These are phyloP conservation scores for Diaporthe ampelina DNA, from an alignment of 2,329 filamentous ascomycete species.

Conservation along the genomic window DNA sequence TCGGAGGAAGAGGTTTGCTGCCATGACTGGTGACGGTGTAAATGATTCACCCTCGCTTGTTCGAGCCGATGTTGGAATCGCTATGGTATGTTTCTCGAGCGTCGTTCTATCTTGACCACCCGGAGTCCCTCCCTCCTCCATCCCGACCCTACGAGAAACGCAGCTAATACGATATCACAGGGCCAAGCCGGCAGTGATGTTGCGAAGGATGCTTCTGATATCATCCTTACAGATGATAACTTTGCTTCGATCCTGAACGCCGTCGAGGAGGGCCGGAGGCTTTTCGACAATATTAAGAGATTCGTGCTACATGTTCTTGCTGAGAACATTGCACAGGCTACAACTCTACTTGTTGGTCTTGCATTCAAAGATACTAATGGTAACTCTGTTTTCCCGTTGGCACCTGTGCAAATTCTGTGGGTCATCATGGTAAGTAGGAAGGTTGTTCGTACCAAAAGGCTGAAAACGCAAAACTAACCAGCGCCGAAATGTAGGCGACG, in stretches of 20 bases:
- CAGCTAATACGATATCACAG: not conserved
- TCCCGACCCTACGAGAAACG: too few species aligned
- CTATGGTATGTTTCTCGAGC: too few species aligned
- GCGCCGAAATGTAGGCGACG: too few species aligned
- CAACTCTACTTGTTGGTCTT: not conserved
- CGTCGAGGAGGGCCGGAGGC: not conserved
- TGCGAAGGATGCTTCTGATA: not conserved
- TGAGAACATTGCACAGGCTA: not conserved
- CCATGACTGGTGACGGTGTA: not conserved
- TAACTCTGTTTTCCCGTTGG: not conserved
- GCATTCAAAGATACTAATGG: not conserved
- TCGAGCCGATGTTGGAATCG: not conserved
- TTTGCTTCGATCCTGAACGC: not conserved
- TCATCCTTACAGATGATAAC: not conserved
- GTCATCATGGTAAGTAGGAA: not conserved
- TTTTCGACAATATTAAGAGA: not conserved
- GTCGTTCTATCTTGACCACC: too few species aligned
- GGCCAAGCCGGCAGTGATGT: not conserved
- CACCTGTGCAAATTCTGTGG: not conserved
- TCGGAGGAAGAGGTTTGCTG: not conserved
- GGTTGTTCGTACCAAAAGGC: not conserved
- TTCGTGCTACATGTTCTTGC: not conserved
- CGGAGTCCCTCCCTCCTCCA: too few species aligned
- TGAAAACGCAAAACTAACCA: too few species aligned
- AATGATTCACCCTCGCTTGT: not conserved